Evolutionary conservation across 176 grass and related monocot species (phyloP).

Genomic region (Zoysia japonica): DNA sequence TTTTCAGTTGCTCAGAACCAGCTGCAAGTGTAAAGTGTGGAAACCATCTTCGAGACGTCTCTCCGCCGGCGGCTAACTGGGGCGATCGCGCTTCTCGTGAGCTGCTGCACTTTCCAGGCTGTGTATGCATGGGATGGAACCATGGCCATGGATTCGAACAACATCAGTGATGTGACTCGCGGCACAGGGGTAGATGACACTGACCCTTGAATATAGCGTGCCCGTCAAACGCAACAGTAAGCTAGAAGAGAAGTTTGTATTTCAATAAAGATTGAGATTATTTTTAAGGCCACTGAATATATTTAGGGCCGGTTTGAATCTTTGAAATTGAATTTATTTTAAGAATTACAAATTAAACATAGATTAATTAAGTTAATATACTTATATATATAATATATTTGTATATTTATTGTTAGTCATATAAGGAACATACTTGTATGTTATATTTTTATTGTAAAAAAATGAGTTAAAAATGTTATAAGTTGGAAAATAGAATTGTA

Average conservation of each 20-base stretch:
- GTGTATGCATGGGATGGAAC: neutral
- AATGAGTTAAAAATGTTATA: too few species aligned
- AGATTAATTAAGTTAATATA: too few species aligned
- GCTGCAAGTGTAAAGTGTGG: neutral
- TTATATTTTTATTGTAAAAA: too few species aligned
- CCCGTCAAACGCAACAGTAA: neutral
- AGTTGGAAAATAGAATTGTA: too few species aligned
- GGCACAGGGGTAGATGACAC: neutral
- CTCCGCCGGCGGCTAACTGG: neutral
- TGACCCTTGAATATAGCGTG: neutral
- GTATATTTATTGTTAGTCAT: too few species aligned
- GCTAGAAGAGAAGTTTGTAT: neutral
- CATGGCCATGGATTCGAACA: constrained; percentile 7
- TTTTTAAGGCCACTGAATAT: neutral
- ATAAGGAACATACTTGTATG: too few species aligned
- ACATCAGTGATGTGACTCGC: neutral
- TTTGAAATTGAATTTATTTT: too few species aligned
- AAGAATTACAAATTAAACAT: too few species aligned
- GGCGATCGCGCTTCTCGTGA: constrained; percentile 35
- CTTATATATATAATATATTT: too few species aligned
- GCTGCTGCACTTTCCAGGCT: constrained; percentile 6
- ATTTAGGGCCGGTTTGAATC: neutral
- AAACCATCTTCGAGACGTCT: constrained; percentile 23
- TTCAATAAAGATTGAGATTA: neutral
- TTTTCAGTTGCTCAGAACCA: neutral